Conservation (phyloP, 2,329 filamentous ascomycete species). For the Xylaria hypoxylon region DNA sequence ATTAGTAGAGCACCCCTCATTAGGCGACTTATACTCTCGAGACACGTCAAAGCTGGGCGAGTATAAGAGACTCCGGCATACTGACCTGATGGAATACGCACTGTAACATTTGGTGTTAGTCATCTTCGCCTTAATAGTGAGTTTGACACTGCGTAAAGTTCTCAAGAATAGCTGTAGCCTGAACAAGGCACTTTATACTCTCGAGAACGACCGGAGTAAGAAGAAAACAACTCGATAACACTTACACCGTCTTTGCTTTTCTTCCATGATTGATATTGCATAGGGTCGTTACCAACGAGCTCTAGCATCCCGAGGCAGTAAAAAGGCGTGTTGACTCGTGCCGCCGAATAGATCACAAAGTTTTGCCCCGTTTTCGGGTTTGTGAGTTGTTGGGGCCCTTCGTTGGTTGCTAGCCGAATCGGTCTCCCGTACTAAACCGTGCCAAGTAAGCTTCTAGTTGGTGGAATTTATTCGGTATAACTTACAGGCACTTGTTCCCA, state of each 20-base stretch:
- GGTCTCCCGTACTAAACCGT: slow-evolving; percentile 48
- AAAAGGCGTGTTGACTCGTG: slow-evolving; percentile 54
- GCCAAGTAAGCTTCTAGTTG: slow-evolving; percentile 18
- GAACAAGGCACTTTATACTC: neutral
- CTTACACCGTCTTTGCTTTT: slow-evolving; percentile 49
- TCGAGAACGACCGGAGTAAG: neutral
- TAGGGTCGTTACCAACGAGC: slow-evolving; percentile 52
- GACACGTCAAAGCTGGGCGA: neutral
- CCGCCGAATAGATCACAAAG: slow-evolving; percentile 54
- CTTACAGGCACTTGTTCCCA: slow-evolving; percentile 53
- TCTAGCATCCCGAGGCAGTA: slow-evolving; percentile 54
- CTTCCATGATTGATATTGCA: slow-evolving; percentile 53
- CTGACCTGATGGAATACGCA: slow-evolving; percentile 52
- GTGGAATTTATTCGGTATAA: neutral
- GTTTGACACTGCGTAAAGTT: too few species aligned
- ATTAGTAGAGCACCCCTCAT: neutral
- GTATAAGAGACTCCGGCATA: neutral
- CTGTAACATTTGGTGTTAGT: slow-evolving; percentile 3
- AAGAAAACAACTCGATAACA: neutral
- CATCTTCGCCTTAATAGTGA: neutral
- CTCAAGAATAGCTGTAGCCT: neutral
- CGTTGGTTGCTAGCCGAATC: slow-evolving; percentile 52
- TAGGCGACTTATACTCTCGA: neutral
- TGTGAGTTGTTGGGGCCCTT: slow-evolving; percentile 53
- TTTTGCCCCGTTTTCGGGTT: slow-evolving; percentile 53